A percentile compares a stretch with the other conserved stretches of the same genome.
phyloP scores from a whole-genome alignment of 768 basidiomycete species.

The Saitozyma sp. region DNA sequence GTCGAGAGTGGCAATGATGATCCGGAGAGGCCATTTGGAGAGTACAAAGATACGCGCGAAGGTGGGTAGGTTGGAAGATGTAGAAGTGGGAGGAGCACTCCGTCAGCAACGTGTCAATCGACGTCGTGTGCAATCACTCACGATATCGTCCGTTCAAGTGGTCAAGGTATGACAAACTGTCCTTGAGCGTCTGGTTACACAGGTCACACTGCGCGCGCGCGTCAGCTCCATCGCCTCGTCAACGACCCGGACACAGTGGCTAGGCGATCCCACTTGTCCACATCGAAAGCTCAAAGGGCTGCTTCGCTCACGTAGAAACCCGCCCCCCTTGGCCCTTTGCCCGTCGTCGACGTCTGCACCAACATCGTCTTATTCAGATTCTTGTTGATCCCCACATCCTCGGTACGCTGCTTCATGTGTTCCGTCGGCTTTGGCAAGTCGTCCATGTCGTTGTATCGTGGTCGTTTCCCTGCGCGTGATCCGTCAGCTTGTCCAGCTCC shows the following conservation, averaged over 20 bases:
- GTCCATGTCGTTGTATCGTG: conserved; percentile 38
- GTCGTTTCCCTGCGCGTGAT: conserved; percentile 63
- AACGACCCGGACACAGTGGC: neutral
- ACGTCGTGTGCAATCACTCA: conserved; percentile 56
- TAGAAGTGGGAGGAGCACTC: neutral
- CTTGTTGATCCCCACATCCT: conserved; percentile 84
- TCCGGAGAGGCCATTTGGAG: too few relatives aligned
- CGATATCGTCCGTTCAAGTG: conserved; percentile 93
- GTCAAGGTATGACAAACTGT: conserved; percentile 88
- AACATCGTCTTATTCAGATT: conserved; percentile 94
- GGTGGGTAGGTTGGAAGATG: neutral
- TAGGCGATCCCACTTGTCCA: too few relatives aligned
- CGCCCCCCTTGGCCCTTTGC: conserved; percentile 65
- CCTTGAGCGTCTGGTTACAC: conserved; percentile 89
- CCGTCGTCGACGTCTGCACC: conserved; percentile 63
- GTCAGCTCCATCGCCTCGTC: neutral
- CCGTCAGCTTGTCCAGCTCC: neutral
- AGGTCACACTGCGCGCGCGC: conserved; percentile 64
- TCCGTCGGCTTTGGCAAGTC: conserved; percentile 92
- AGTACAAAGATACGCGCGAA: too few relatives aligned
- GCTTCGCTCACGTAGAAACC: conserved; percentile 66
- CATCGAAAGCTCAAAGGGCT: neutral
- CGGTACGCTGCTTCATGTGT: conserved; percentile 84
- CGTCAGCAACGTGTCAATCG: too few relatives aligned
- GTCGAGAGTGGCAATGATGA: too few relatives aligned